These are phyloP conservation scores for Quercus engelmannii DNA, from an alignment of 306 rosid genomes.

Conservation along the genomic window DNA sequence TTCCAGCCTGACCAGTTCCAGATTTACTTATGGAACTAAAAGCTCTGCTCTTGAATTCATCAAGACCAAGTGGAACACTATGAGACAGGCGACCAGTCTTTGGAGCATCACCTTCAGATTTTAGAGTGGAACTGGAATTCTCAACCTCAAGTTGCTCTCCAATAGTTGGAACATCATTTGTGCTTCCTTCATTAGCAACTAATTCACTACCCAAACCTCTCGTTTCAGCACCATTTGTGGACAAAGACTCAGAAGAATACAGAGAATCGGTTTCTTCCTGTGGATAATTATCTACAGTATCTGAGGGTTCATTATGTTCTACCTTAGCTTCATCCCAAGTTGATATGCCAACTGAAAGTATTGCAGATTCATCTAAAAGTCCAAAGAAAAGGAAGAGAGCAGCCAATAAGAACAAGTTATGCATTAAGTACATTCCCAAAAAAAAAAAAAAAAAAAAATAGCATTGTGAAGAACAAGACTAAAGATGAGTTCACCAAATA, in stretches of 20 bases:
- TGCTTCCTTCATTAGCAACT: slow-evolving; percentile 28
- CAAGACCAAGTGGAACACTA: slow-evolving; percentile 78
- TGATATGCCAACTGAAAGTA: slow-evolving; percentile 37
- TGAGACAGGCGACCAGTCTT: slow-evolving; percentile 49
- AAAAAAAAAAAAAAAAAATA: background rate
- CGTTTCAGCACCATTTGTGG: slow-evolving; percentile 21
- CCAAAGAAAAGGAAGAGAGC: slow-evolving; percentile 17
- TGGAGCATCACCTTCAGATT: slow-evolving; percentile 47
- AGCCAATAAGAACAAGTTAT: slow-evolving; percentile 16
- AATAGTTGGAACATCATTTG: slow-evolving; percentile 11
- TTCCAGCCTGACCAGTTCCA: slow-evolving; percentile 54
- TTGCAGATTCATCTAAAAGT: slow-evolving; percentile 48
- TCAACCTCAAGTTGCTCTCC: slow-evolving; percentile 34
- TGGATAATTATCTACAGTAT: slow-evolving; percentile 14
- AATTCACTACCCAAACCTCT: slow-evolving; percentile 29
- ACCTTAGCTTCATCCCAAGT: slow-evolving; percentile 51
- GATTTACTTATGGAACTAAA: slow-evolving; percentile 53
- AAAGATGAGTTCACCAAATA: background rate
- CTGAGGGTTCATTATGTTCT: slow-evolving; percentile 32
- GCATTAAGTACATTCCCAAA: background rate
- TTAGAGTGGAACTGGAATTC: slow-evolving; percentile 29
- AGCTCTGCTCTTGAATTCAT: slow-evolving; percentile 87
- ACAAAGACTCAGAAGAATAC: slow-evolving; percentile 26
- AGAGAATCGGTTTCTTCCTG: slow-evolving; percentile 16
- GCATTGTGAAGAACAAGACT: background rate